Evolutionary conservation across 2,329 filamentous ascomycete genomes (phyloP).

Genomic region (Coleophoma cylindrospora): DNA sequence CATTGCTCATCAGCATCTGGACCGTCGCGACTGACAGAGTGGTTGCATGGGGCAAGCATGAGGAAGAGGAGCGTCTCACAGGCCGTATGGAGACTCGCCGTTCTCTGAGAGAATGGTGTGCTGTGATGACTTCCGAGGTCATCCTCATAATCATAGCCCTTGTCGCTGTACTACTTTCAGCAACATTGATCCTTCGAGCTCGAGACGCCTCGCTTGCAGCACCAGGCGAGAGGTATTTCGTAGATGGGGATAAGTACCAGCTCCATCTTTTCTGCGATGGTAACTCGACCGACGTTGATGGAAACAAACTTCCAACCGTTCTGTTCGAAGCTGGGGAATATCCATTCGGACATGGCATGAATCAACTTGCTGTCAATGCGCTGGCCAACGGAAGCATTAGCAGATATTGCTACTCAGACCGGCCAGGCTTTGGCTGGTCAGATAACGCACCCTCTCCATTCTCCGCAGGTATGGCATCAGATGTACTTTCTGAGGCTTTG

Average conservation of each 20-base stretch:
- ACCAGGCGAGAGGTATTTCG: constrained; percentile 71
- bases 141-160: constrained; percentile 64
- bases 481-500: constrained; percentile 82
- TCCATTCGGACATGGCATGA: constrained; percentile 73
- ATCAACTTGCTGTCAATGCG: constrained; percentile 72
- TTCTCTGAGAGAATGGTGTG: constrained; percentile 77
- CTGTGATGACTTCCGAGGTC: constrained; percentile 70
- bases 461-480: constrained; percentile 87
- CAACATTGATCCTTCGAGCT: constrained; percentile 73
- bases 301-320: constrained; percentile 66
- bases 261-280: constrained; percentile 84
- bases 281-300: constrained; percentile 54
- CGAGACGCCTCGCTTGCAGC: constrained; percentile 70
- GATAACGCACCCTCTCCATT: constrained; percentile 93
- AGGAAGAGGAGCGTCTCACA: constrained; percentile 89
- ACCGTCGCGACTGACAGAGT: constrained; percentile 73
- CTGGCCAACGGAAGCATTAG: constrained; percentile 75
- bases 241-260: constrained; percentile 79
- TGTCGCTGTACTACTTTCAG: constrained; percentile 70
- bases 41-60: constrained; percentile 85
- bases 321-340: constrained; percentile 80
- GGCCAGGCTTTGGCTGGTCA: constrained; percentile 81
- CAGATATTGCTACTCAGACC: constrained; percentile 93
- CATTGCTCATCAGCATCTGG: constrained; percentile 73
- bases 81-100: constrained; percentile 82